Base-by-base conservation (phyloP, 345 rosid species). In the Microthlaspi erraticum region DNA sequence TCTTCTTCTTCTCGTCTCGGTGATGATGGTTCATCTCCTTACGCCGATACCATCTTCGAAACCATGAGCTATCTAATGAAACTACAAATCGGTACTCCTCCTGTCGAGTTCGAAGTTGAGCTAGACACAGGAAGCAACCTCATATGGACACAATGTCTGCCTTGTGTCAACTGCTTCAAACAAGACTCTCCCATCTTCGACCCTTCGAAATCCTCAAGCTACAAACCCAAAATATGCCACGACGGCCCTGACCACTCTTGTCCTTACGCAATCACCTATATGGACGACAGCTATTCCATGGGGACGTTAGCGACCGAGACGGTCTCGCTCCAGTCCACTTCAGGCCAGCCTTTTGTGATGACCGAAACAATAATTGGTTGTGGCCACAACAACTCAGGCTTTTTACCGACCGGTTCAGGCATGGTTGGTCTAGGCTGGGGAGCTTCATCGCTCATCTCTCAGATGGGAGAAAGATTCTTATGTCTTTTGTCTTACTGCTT, bases 401-500 rank as follows among this genome's bases (percentile, higher is more conserved):
- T 41, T 11, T 0, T 0, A 5, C 9, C 7, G 1, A 26, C 6
- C 9, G 11, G 11, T 29, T 61, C 61, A 3, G 75, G 62, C 16
- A 9, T 71, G 6, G 45, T 61, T 52, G 75, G 75, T 20, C 51
- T 71, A 50, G 3, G 29, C 14, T 71, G 44, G 75, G 61, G 20
- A 2, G 1, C 34, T 38, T 13, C 2, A 11, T 71, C 75, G 1
- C 62, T 51, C 8, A 42, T 41, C 34, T 38, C 52, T 29, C 68
- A 71, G 75, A 31, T 71, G 62, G 75, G 62, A 0, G 52, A 61
- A 2, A 10, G 3, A 5, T 13, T 9, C 10, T 1, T 7, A 6
- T 68, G 69, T 71, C 3, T 20, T 8, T 17, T 71, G 16, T 71
- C 75, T 41, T 71, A 52, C 50, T 71, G 75, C 10, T 33, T 71